phyloP scores from a whole-genome alignment of 345 rosid species.

The Mangifera indica region DNA sequence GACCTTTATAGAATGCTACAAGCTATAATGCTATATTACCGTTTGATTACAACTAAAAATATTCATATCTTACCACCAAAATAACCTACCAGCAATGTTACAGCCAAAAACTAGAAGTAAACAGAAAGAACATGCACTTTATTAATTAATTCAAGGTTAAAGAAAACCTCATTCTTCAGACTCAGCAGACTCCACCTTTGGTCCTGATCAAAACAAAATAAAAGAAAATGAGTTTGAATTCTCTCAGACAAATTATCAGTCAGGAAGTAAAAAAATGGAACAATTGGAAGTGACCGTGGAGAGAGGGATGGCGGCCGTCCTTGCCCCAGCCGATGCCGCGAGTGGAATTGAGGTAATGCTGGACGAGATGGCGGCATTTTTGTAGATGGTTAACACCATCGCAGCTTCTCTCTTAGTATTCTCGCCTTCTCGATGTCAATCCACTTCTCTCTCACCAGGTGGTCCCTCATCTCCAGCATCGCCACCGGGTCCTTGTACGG shows the following conservation, averaged over 20 bases:
- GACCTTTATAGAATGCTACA: too few species aligned
- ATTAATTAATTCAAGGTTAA: too few species aligned
- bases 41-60: too few species aligned
- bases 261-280: neutral
- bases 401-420: slow-evolving; percentile 83
- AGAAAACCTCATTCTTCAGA: slow-evolving; percentile 34
- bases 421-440: slow-evolving; percentile 97
- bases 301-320: slow-evolving; percentile 86
- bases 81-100: too few species aligned
- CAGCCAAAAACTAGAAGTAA: neutral
- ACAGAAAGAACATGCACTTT: neutral
- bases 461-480: slow-evolving; percentile 97
- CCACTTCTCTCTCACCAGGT: slow-evolving; percentile 95
- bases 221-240: too few species aligned
- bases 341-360: slow-evolving; percentile 88
- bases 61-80: too few species aligned
- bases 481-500: slow-evolving; percentile 99
- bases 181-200: slow-evolving; percentile 54
- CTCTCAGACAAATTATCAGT: neutral
- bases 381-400: slow-evolving; percentile 98
- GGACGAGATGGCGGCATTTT: slow-evolving; percentile 94
- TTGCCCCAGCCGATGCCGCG: slow-evolving; percentile 99
- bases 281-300: slow-evolving; percentile 54
- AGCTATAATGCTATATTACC: too few species aligned
- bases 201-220: slow-evolving; percentile 39